Conservation (phyloP, 495 filamentous ascomycete species). For the Annulohypoxylon nitens region DNA sequence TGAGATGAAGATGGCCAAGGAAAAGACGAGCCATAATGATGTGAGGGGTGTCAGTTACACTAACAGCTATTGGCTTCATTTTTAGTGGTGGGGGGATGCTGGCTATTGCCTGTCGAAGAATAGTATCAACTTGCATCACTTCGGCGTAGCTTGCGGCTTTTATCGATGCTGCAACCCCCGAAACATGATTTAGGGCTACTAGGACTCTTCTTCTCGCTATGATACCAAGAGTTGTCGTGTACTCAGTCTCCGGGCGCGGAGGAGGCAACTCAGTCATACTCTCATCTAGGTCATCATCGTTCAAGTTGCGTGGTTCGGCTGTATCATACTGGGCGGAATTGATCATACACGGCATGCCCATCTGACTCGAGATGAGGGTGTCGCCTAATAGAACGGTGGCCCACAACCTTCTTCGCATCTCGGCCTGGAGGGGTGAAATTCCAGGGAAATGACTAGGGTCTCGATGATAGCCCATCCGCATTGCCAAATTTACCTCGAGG, state of each 20-base stretch:
- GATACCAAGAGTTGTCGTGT: slow-evolving; percentile 43
- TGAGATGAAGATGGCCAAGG: slow-evolving; percentile 53
- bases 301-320: slow-evolving; percentile 54
- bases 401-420: slow-evolving; percentile 61
- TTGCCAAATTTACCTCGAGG: slow-evolving; percentile 54
- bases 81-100: slow-evolving; percentile 52
- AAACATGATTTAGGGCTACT: slow-evolving; percentile 59
- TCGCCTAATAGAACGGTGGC: slow-evolving; percentile 55
- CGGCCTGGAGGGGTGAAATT: slow-evolving; percentile 56
- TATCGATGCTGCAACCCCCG: slow-evolving; percentile 49
- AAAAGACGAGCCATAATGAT: slow-evolving; percentile 55
- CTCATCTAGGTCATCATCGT: slow-evolving; percentile 55
- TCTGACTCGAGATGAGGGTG: slow-evolving; percentile 51
- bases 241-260: slow-evolving; percentile 54
- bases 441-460: slow-evolving; percentile 55
- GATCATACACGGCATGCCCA: slow-evolving; percentile 56
- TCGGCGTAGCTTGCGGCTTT: slow-evolving; percentile 50
- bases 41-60: slow-evolving; percentile 53
- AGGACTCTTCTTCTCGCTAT: slow-evolving; percentile 52
- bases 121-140: slow-evolving; percentile 56
- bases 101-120: slow-evolving; percentile 51
- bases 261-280: slow-evolving; percentile 51
- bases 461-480: slow-evolving; percentile 59
- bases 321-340: slow-evolving; percentile 52
- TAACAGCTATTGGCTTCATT: slow-evolving; percentile 52